Evolutionary conservation across 2,329 filamentous ascomycete genomes (phyloP).

Genomic region (Camptophora hylomeconis): DNA sequence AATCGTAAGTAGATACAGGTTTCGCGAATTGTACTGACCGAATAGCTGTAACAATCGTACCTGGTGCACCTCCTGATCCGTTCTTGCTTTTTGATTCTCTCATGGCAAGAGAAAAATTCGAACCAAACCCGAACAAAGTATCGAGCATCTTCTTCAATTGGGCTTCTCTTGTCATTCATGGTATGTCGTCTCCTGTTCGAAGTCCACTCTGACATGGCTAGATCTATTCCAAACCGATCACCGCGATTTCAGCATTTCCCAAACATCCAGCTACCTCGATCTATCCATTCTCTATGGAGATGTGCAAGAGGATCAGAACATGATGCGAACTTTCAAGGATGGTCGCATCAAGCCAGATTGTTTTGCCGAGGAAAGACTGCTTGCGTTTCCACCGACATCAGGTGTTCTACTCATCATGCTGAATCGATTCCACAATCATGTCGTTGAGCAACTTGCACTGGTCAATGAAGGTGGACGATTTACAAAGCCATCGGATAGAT

Average conservation of each 20-base stretch:
- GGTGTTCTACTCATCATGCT: conserved; percentile 64
- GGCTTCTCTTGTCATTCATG: conserved; percentile 62
- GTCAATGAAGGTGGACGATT: conserved; percentile 81
- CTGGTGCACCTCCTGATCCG: conserved; percentile 56
- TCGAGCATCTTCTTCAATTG: conserved; percentile 61
- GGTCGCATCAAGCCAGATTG: conserved; percentile 61
- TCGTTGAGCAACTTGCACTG: conserved; percentile 62
- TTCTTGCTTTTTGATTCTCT: conserved; percentile 34
- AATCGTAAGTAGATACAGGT: conserved; percentile 32
- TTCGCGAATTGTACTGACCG: background rate
- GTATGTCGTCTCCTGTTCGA: conserved; percentile 32
- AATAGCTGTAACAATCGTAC: conserved; percentile 42
- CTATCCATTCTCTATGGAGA: conserved; percentile 60
- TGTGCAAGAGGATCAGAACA: conserved; percentile 34
- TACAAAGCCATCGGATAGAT: conserved; percentile 43
- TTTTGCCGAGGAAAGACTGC: conserved; percentile 57
- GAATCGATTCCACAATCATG: conserved; percentile 66
- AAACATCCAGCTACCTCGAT: conserved; percentile 61
- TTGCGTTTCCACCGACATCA: conserved; percentile 60
- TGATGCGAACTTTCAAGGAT: conserved; percentile 50
- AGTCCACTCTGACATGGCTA: too few relatives aligned
- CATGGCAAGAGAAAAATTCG: conserved; percentile 30
- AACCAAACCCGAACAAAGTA: conserved; percentile 54
- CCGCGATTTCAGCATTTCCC: conserved; percentile 44
- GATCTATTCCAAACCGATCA: conserved; percentile 61